phyloP scores from a whole-genome alignment of 768 basidiomycete genomes.

The Rhizopogon sp. region DNA sequence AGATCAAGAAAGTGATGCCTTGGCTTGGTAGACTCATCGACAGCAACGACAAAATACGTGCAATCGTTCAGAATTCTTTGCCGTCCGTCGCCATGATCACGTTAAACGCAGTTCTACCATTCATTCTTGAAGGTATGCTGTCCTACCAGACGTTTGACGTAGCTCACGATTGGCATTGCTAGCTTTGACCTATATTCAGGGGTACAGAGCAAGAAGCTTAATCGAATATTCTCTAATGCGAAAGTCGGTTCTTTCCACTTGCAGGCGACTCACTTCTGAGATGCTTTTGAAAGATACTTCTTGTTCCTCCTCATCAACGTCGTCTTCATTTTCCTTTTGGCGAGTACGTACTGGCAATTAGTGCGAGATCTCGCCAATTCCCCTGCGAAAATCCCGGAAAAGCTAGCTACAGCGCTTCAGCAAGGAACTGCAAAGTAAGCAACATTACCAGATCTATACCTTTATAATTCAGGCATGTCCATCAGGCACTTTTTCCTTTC shows the following conservation, averaged over 20 bases:
- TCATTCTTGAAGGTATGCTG: constrained; percentile 74
- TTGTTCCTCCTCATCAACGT: constrained; percentile 89
- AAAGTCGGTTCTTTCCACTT: constrained; percentile 52
- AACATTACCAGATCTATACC: constrained; percentile 6
- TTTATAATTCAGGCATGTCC: background rate
- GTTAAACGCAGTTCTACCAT: constrained; percentile 85
- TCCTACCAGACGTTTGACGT: background rate
- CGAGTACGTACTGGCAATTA: constrained; percentile 89
- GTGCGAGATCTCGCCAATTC: constrained; percentile 89
- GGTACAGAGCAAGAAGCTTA: constrained; percentile 85
- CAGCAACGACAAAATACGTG: constrained; percentile 70
- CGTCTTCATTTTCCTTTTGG: constrained; percentile 90
- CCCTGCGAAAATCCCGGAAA: constrained; percentile 91
- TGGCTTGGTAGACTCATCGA: constrained; percentile 87
- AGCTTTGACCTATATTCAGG: constrained; percentile 86
- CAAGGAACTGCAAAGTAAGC: constrained; percentile 64
- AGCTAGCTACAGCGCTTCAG: constrained; percentile 80
- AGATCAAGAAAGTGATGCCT: constrained; percentile 87
- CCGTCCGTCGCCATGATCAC: constrained; percentile 88
- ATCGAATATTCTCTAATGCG: constrained; percentile 89
- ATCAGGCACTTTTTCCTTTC: constrained; percentile 76
- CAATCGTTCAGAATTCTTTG: constrained; percentile 91
- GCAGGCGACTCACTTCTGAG: constrained; percentile 3
- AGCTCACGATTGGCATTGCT: background rate
- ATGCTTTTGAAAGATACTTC: constrained; percentile 63